Conservation (phyloP, 306 rosid species). For the Medicago ruthenica region DNA sequence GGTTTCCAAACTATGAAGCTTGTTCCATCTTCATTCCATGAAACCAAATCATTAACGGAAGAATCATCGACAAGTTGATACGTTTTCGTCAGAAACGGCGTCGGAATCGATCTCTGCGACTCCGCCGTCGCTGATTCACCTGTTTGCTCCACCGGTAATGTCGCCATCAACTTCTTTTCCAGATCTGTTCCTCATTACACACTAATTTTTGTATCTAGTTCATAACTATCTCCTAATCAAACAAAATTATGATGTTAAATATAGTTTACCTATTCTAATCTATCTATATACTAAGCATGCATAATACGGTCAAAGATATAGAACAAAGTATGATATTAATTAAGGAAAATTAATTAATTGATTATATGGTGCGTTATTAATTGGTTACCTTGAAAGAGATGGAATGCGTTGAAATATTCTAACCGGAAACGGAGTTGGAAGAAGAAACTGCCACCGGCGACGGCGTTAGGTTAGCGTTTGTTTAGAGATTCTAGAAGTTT, state of each 20-base stretch:
- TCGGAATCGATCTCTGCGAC: conserved; percentile 85
- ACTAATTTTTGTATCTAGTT: neutral
- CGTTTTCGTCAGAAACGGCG: conserved; percentile 88
- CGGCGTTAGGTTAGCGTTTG: conserved; percentile 40
- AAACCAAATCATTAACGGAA: conserved; percentile 73
- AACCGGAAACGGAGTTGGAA: conserved; percentile 4
- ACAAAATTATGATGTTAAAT: too few species aligned
- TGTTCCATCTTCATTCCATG: conserved; percentile 93
- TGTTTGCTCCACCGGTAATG: conserved; percentile 71
- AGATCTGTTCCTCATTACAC: conserved; percentile 51
- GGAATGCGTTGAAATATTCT: conserved; percentile 22
- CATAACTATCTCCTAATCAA: neutral
- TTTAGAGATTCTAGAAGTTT: conserved; percentile 80
- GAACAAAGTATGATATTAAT: neutral
- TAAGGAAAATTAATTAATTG: neutral
- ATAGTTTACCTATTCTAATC: too few species aligned
- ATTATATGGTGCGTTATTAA: neutral
- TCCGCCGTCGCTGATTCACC: conserved; percentile 69
- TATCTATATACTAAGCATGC: neutral
- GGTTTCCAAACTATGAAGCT: conserved; percentile 91
- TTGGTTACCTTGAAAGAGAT: conserved; percentile 38
- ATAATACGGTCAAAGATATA: conserved; percentile 5
- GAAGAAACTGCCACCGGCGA: conserved; percentile 24
- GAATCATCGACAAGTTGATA: conserved; percentile 90
- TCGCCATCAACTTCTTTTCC: conserved; percentile 58